Evolutionary conservation across 192 early-diverging fungal genomes (phyloP).

Genomic region (Chytriomyces sp.): DNA sequence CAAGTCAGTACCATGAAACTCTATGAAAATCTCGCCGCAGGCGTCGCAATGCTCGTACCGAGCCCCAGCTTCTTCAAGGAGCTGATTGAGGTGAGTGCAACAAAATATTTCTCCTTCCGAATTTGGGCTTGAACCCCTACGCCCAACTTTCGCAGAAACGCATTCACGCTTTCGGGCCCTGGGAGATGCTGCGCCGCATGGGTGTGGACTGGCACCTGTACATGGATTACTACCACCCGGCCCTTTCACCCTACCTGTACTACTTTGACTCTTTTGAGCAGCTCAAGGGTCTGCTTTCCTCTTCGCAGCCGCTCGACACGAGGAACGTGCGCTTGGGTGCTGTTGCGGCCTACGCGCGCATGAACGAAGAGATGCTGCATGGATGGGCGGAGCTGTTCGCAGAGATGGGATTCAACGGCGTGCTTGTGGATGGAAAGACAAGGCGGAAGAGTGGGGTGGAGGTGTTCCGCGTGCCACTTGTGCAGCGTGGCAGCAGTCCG

Average conservation of each 20-base stretch:
- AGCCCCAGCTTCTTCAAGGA: conserved; percentile 19
- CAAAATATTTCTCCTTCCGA: background rate
- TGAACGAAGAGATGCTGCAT: conserved; percentile 11
- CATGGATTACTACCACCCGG: conserved; percentile 32
- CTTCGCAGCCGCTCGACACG: background rate
- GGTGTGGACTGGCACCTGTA: conserved; percentile 22
- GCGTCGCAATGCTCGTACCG: conserved; percentile 24
- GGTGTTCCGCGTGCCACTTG: background rate
- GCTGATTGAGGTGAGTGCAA: conserved; percentile 9
- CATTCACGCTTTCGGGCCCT: conserved; percentile 27
- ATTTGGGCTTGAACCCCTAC: background rate
- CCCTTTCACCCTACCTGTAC: conserved; percentile 18
- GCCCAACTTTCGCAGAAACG: background rate
- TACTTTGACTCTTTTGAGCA: conserved; percentile 30
- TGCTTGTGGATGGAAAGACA: conserved; percentile 18
- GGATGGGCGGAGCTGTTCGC: conserved; percentile 27
- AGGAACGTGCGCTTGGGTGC: conserved; percentile 2
- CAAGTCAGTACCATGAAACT: conserved; percentile 36
- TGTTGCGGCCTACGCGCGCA: background rate
- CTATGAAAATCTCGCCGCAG: conserved; percentile 30
- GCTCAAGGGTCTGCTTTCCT: background rate
- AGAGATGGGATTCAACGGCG: conserved; percentile 17
- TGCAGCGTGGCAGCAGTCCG: background rate
- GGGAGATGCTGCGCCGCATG: conserved; percentile 32
- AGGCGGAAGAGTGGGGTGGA: background rate